Conservation (phyloP, 164 flowering plant species). For the Kalanchoe fedtschenkoi region DNA sequence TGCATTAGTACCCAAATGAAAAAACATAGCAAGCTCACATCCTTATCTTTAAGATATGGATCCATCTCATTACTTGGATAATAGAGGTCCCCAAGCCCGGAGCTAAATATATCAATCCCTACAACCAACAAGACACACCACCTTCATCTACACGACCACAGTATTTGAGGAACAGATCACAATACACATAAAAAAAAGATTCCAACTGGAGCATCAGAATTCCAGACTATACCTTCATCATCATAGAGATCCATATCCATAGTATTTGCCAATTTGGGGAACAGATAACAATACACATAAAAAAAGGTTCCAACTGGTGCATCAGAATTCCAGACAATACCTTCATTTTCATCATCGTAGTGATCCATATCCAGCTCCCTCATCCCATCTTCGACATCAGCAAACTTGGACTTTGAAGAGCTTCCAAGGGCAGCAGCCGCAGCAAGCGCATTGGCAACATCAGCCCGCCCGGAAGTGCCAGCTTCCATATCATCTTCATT, state of each 20-base stretch:
- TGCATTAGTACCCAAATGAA: background rate
- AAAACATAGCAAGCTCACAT: conserved; percentile 30
- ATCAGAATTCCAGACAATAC: conserved; percentile 21
- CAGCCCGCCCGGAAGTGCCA: conserved; percentile 23
- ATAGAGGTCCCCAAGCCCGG: conserved; percentile 52
- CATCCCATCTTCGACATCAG: conserved; percentile 51
- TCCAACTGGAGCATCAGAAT: no score
- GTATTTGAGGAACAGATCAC: background rate
- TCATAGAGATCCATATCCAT: no score
- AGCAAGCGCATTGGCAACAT: conserved; percentile 48
- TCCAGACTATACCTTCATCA: no score
- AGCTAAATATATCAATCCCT: conserved; percentile 62
- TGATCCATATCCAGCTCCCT: conserved; percentile 81
- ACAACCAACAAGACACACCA: conserved; percentile 11
- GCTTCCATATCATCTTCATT: conserved; percentile 30
- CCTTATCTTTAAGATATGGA: conserved; percentile 63
- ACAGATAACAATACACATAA: background rate
- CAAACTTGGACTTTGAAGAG: conserved; percentile 17
- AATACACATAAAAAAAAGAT: no score
- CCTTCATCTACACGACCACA: background rate
- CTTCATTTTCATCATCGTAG: conserved; percentile 89
- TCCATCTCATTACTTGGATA: conserved; percentile 77
- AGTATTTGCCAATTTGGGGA: no score
- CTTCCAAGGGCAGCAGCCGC: conserved; percentile 66
- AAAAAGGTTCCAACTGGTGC: background rate